phyloP scores from a whole-genome alignment of 2,329 filamentous ascomycete genomes.

The Epichloe brachyelytri region DNA sequence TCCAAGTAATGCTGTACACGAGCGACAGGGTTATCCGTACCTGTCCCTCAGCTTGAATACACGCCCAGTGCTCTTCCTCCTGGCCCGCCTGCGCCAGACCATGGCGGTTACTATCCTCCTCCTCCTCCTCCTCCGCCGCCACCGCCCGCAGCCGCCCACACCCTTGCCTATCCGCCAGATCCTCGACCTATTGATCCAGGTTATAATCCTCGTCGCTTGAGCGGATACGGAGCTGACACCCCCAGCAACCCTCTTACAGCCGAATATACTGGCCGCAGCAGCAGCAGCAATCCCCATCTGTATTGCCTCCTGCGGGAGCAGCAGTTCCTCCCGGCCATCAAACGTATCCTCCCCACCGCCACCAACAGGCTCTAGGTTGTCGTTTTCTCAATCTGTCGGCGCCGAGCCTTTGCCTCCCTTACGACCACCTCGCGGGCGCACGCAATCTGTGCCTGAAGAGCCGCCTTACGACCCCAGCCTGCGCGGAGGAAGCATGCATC shows the following conservation, averaged over 20 bases:
- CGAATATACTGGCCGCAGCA: slow-evolving; percentile 23
- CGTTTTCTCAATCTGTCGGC: slow-evolving; percentile 22
- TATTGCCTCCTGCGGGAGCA: slow-evolving; percentile 2
- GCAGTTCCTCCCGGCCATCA: slow-evolving; percentile 10
- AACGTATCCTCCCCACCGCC: slow-evolving; percentile 14
- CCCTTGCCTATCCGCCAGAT: slow-evolving; percentile 15
- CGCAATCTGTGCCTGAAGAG: slow-evolving; percentile 22
- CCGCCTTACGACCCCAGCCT: slow-evolving; percentile 19
- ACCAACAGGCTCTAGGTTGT: slow-evolving; percentile 17
- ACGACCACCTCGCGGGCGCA: slow-evolving; percentile 23
- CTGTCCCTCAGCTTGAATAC: neutral
- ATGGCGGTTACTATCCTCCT: slow-evolving; percentile 16
- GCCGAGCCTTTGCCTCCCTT: slow-evolving; percentile 26
- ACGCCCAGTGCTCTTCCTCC: slow-evolving; percentile 12
- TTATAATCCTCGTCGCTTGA: slow-evolving; percentile 19
- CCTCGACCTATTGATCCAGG: slow-evolving; percentile 20
- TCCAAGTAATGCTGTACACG: slow-evolving; percentile 12
- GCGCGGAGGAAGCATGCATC: slow-evolving; percentile 16
- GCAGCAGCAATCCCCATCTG: slow-evolving; percentile 8
- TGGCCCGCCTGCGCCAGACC: slow-evolving; percentile 8
- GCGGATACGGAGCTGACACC: slow-evolving; percentile 18
- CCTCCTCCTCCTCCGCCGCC: slow-evolving; percentile 8
- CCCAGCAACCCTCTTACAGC: slow-evolving; percentile 12
- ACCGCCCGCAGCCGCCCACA: slow-evolving; percentile 7
- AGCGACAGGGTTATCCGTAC: slow-evolving; percentile 7